These are phyloP conservation scores for Chrysochromulina parva DNA, from an alignment of 78 protist genomes.

Conservation along the genomic window DNA sequence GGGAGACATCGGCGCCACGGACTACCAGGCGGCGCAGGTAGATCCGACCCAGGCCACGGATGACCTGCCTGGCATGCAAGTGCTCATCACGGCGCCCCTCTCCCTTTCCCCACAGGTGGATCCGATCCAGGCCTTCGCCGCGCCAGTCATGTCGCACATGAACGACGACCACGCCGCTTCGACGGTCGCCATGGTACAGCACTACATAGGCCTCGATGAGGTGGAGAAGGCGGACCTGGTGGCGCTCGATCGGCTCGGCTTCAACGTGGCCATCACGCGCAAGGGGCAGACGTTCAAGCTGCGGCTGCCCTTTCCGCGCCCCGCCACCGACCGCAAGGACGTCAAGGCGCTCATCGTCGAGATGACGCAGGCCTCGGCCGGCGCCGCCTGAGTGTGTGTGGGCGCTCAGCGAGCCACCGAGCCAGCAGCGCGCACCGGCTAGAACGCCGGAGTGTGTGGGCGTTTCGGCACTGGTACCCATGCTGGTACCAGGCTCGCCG, in stretches of 20 bases:
- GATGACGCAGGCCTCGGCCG: constrained; percentile 7
- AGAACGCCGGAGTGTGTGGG: too few relatives aligned
- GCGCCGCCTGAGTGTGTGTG: too few relatives aligned
- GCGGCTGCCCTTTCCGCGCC: constrained; percentile 25
- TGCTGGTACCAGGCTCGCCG: too few relatives aligned
- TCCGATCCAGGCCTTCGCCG: not conserved
- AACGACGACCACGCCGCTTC: constrained; percentile 9
- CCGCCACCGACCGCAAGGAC: not conserved
- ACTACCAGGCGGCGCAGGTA: not conserved
- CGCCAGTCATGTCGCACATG: not conserved
- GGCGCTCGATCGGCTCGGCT: not conserved
- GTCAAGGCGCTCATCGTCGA: constrained; percentile 1
- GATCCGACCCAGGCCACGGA: too few relatives aligned
- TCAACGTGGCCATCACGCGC: not conserved
- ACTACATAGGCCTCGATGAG: not conserved
- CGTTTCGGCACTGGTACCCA: too few relatives aligned
- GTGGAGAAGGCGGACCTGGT: not conserved
- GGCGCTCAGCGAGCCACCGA: too few relatives aligned
- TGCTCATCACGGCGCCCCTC: too few relatives aligned
- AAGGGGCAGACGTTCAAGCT: constrained; percentile 1
- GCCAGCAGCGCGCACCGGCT: too few relatives aligned
- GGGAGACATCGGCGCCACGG: not conserved
- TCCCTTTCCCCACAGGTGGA: not conserved
- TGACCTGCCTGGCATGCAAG: too few relatives aligned
- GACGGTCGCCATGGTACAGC: not conserved